Conservation (phyloP, 257 asterid species). For the Anisodus tanguticus region DNA sequence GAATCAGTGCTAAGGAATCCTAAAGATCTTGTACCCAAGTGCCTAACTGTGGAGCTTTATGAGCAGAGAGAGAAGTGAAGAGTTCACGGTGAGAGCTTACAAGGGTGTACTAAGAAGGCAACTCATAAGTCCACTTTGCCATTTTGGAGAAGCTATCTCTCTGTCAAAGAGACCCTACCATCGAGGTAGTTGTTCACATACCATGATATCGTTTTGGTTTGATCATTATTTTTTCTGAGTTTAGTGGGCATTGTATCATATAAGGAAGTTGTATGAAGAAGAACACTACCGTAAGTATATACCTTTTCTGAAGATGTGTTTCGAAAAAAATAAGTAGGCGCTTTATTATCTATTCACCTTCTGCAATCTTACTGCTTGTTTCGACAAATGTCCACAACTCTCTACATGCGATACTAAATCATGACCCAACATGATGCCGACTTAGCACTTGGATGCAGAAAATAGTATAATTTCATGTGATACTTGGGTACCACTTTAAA, state of each 20-base stretch:
- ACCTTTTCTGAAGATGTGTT: conserved; percentile 17
- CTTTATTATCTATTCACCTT: background rate
- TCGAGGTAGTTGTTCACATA: conserved; percentile 58
- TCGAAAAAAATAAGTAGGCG: background rate
- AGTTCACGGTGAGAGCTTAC: conserved; percentile 91
- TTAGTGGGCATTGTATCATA: background rate
- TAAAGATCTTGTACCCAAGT: background rate
- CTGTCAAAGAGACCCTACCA: conserved; percentile 88
- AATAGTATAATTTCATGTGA: conserved; percentile 8
- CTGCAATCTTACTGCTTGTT: background rate
- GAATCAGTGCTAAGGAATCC: background rate
- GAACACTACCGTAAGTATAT: background rate
- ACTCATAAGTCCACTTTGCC: conserved; percentile 76
- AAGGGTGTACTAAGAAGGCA: conserved; percentile 82
- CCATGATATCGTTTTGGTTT: background rate
- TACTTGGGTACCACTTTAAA: background rate
- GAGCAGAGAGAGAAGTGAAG: conserved; percentile 90
- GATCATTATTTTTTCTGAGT: background rate
- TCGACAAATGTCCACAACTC: background rate
- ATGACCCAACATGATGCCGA: conserved; percentile 17
- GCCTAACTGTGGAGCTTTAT: conserved; percentile 21
- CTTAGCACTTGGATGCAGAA: background rate
- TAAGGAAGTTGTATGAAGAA: conserved; percentile 11
- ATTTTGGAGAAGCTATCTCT: conserved; percentile 82
- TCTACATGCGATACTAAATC: background rate